Evolutionary conservation across 2,329 filamentous ascomycete genomes (phyloP), one percentile per base, ranked within the genome.

Genomic region (Arthrobotrys megalospora): DNA sequence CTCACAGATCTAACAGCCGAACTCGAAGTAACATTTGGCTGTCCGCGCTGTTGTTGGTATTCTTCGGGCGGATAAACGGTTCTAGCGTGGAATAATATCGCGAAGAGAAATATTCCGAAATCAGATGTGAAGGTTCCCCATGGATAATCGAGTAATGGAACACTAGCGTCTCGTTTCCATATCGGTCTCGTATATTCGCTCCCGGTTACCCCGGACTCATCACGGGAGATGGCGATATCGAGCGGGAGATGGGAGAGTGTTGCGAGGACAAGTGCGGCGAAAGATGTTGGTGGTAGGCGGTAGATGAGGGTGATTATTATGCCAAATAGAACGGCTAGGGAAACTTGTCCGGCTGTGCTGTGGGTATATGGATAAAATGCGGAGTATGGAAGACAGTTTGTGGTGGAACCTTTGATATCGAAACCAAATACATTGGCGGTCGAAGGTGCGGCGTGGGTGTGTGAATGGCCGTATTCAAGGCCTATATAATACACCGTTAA

Each of bases 21-120:
- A 19, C 1, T 8, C 16, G 28, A 28, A 28, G 28, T 55, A 55
- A 55, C 12, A 55, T 58, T 58, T 14, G 52, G 52, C 16, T 58
- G 52, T 2, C 52, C 32, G 1, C 32, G 32, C 16, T 48, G 6
- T 32, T 72, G 43, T 8, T 47, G 21, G 16, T 72, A 62, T 47
- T 36, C n/a, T 3, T 72, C 68, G 5, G 68, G 68, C n/a, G 68
- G 68, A 38, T 72, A 72, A 21, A 72, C 68, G n/a, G 68, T 72
- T 10, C 68, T 64, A 16, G 68, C 68, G 19, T 72, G 68, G 38
- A 72, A 72, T 14, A 65, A 43, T 10, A 72, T 21, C 8, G 68
- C 68, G 21, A 72, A 72, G 6, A 72, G 14, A 65, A 72, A 72
- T 16, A 72, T 58, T 6, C 68, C 68, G 10, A 72, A n/a, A n/a